These are phyloP conservation scores for Chionographis japonica DNA, from an alignment of 106 monocot genomes.

Conservation along the genomic window DNA sequence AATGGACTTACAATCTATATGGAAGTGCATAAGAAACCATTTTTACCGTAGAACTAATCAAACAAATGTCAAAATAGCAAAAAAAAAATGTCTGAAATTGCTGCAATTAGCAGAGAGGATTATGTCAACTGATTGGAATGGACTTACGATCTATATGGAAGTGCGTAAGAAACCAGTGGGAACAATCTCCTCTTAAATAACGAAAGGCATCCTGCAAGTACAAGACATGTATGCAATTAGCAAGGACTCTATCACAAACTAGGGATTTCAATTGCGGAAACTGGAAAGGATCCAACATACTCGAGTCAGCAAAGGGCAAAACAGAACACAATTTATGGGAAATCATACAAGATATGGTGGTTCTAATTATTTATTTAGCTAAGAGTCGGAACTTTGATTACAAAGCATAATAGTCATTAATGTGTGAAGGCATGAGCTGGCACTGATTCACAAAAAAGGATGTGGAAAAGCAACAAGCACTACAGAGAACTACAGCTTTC, in stretches of 20 bases:
- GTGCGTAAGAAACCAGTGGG: slow-evolving; percentile 94
- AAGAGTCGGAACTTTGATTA: too few species aligned
- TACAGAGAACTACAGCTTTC: too few species aligned
- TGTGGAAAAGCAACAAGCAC: too few species aligned
- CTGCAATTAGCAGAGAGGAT: neutral
- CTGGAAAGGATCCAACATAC: too few species aligned
- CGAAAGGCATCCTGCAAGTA: slow-evolving; percentile 89
- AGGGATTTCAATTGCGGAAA: too few species aligned
- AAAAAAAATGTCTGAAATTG: neutral
- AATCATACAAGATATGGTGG: neutral
- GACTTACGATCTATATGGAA: slow-evolving; percentile 95
- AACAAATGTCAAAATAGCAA: too few species aligned
- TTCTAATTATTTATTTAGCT: too few species aligned
- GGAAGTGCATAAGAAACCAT: slow-evolving; percentile 99
- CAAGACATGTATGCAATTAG: neutral
- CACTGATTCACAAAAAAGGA: too few species aligned
- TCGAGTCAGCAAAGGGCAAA: neutral
- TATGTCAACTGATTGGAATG: neutral
- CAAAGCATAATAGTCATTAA: too few species aligned
- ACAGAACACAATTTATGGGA: neutral
- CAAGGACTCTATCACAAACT: neutral
- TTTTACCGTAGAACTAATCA: too few species aligned
- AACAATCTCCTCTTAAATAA: slow-evolving; percentile 81
- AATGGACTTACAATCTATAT: slow-evolving; percentile 77
- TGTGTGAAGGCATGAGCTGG: too few species aligned